A percentile compares a stretch with the other conserved stretches of the same genome.
phyloP scores from a whole-genome alignment of 257 asterid genomes.

The Solanum chmielewskii region DNA sequence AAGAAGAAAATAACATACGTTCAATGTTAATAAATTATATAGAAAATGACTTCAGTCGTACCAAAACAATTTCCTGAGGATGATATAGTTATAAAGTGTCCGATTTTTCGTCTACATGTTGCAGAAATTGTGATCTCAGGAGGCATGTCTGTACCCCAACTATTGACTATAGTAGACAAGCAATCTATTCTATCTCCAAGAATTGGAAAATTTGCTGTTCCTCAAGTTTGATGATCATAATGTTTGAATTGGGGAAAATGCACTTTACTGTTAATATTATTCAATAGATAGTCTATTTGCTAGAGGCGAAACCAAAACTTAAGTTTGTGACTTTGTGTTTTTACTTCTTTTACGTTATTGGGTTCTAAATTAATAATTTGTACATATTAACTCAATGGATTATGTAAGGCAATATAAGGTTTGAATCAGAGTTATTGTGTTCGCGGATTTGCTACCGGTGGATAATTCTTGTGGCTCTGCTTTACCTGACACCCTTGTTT shows the following conservation, averaged over 20 bases:
- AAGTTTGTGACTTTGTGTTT: not conserved
- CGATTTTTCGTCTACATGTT: not conserved
- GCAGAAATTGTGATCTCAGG: slow-evolving; percentile 22
- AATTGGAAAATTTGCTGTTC: not conserved
- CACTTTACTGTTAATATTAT: not conserved
- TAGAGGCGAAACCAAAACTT: not conserved
- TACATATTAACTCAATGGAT: not conserved
- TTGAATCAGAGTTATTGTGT: no score
- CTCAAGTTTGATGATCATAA: not conserved
- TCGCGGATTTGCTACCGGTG: not conserved
- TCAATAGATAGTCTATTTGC: not conserved
- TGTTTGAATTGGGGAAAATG: not conserved
- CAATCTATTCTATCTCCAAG: not conserved
- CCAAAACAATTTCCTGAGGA: not conserved
- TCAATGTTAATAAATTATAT: no score
- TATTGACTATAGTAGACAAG: not conserved
- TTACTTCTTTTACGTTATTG: not conserved
- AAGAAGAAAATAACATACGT: not conserved
- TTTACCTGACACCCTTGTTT: not conserved
- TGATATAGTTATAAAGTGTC: not conserved
- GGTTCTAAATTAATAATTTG: not conserved
- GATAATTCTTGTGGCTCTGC: not conserved
- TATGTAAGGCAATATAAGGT: no score
- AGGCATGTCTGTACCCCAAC: slow-evolving; percentile 15
- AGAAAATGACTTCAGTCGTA: not conserved